Evolutionary conservation across 352 stramenopile genomes (phyloP).

Genomic region (Phytophthora sansomeana): DNA sequence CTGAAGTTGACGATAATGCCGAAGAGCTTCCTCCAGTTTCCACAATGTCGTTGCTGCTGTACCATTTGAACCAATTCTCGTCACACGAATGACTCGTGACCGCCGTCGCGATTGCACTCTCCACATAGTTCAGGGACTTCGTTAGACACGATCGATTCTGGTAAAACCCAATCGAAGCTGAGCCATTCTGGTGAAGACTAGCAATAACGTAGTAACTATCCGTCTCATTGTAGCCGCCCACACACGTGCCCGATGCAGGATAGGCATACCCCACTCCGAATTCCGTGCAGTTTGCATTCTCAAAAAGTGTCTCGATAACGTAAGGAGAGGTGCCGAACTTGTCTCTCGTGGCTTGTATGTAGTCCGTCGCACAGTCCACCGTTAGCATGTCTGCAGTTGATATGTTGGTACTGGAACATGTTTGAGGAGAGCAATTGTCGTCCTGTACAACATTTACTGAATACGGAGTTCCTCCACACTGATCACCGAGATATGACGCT

Average conservation of each 20-base stretch:
- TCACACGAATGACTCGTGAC: constrained; percentile 19
- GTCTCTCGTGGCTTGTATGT: constrained; percentile 13
- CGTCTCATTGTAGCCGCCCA: constrained; percentile 10
- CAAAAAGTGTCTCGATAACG: constrained; percentile 24
- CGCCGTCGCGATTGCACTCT: constrained; percentile 6
- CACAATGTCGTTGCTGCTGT: constrained; percentile 26
- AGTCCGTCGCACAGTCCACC: constrained; percentile 15
- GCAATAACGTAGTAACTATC: constrained; percentile 28
- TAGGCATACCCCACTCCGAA: constrained; percentile 17
- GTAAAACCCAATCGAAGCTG: constrained; percentile 16
- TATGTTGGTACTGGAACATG: constrained; percentile 10
- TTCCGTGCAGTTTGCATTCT: constrained; percentile 9
- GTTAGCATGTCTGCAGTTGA: constrained; percentile 23
- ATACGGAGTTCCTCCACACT: constrained; percentile 26
- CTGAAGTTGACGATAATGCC: neutral
- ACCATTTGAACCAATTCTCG: constrained; percentile 20
- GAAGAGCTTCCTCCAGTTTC: neutral
- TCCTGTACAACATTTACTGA: constrained; percentile 3
- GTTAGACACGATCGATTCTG: constrained; percentile 22
- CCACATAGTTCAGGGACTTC: constrained; percentile 3
- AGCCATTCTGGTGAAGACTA: constrained; percentile 23
- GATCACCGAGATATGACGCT: constrained; percentile 24
- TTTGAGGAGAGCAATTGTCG: constrained; percentile 12
- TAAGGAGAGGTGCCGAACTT: constrained; percentile 24
- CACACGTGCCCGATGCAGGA: constrained; percentile 16